Evolutionary conservation across 176 grass and related monocot genomes (phyloP), one percentile per base, ranked within the genome.

Genomic region (Saccharum spontaneum): DNA sequence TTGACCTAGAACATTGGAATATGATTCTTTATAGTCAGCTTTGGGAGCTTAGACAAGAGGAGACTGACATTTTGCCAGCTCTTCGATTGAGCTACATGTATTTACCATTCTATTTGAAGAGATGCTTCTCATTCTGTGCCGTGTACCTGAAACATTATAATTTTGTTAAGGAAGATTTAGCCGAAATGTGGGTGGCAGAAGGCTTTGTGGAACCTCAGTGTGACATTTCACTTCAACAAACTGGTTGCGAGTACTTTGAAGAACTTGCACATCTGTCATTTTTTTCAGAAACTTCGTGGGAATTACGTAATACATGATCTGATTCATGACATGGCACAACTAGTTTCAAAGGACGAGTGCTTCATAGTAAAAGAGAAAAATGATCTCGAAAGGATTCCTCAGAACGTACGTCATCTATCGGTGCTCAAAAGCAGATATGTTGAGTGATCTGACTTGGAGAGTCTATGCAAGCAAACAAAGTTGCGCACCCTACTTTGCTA

Each of bases 11-110:
- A 31, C 23, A 88, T 12, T 94, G 88, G 86, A 86, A 41, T 4
- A 16, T 2, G 18, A 83, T 94, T 70, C 57, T 62, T 44, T 2
- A 73, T 0, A 91, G 75, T 77, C 50, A 91, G 82, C 3, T 91
- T 3, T 89, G 92, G 89, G 10, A 69, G 82, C 5, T 84, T 9
- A 4, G 16, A 17, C 65, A 86, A 67, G 10, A 78, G 40, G 44
- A 68, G 0, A 49, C 52, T 49, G 87, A 79, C 1, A 90, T 93
- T 64, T 9, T 90, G 7, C 78, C 86, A 2, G 79, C 55, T 7
- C 77, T 90, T 10, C 78, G 39, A 8, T 77, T 94, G 60, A 94
- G 92, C 36, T 90, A 94, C 41, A 84, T 88, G 7, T 72, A 88
- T 74, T 77, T 94, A 65, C 67, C 86, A 1, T 52, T 57, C 24